Evolutionary conservation across 1,139 yeast species (phyloP), one percentile per base, ranked within the genome.

Genomic region (Saccharomyces hybrid): DNA sequence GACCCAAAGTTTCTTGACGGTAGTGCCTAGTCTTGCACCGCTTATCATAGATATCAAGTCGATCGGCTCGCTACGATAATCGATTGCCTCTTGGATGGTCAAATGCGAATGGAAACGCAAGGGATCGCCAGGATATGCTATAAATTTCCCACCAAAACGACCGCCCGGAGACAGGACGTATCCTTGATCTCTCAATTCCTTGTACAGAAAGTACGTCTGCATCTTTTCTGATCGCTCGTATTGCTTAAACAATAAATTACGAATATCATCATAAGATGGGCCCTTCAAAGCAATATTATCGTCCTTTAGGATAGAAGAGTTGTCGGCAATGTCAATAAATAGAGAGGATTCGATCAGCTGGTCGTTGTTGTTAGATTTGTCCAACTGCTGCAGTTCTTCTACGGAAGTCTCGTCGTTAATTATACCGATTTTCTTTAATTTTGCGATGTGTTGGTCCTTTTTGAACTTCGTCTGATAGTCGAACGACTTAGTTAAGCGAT

Each of bases 61-160:
- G 53, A 87, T 74, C 62, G 79, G 76, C 58, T 81, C 80, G 42
- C 78, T 73, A 58, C 76, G 65, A 50, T 77, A 76, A 31, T 75
- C 79, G 26, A 68, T 62, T 2, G 74, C 66, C 1, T 83, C 78
- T 53, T 82, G 81, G 1, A 88, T 87, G 6, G 88, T 84, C 58
- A 84, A 78, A 69, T 91, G 96, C 1, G 97, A 87, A 70, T 93
- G 99, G 65, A 82, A 93, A 52, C 95, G 72, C 56, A 93, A 73
- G 2, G 98, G 96, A 67, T 93, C 99, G 0, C 97, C 98, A 0
- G 98, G 98, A 63, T 93, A 93, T 1, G 93, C 90, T 53, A 93
- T 80, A 64, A 83, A 89, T 56, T 84, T 83, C 2, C 96, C 95
- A 0, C 99, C 99, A 68, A 91, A 93, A 57, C 96, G 78, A 47